Evolutionary conservation across 176 grass and related monocot species (phyloP).

Genomic region (Bothriochloa decipiens): DNA sequence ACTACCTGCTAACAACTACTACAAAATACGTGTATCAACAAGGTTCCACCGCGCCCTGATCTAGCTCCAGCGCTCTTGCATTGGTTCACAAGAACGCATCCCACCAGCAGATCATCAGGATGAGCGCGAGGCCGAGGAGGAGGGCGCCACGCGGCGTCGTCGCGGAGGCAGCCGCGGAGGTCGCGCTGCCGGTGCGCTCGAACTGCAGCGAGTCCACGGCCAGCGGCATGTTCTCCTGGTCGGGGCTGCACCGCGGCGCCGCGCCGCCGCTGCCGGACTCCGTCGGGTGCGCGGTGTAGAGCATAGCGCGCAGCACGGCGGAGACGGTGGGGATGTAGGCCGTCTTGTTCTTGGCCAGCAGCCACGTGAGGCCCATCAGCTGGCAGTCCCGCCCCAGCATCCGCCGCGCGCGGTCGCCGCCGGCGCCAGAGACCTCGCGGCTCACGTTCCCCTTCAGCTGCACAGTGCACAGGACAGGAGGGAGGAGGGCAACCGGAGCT

Average conservation of each 20-base stretch:
- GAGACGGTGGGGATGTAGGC: conserved; percentile 96
- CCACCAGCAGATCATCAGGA: not conserved
- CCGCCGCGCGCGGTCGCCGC: conserved; percentile 63
- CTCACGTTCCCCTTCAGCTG: conserved; percentile 71
- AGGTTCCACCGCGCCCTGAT: not conserved
- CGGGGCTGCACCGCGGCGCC: conserved; percentile 70
- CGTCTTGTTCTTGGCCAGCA: conserved; percentile 89
- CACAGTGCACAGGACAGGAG: not conserved
- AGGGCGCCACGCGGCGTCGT: not conserved
- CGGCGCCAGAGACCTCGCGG: conserved; percentile 38
- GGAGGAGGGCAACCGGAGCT: not conserved
- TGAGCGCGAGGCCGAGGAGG: conserved; percentile 40
- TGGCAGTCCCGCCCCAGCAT: conserved; percentile 98
- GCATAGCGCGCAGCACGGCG: conserved; percentile 89
- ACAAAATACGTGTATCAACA: conserved; percentile 56
- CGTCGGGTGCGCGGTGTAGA: conserved; percentile 68
- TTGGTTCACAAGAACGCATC: conserved; percentile 26
- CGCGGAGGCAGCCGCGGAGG: conserved; percentile 5
- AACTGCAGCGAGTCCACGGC: conserved; percentile 97
- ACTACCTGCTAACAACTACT: conserved; percentile 10
- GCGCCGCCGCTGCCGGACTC: not conserved
- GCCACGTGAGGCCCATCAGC: conserved; percentile 99
- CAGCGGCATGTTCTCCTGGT: conserved; percentile 97
- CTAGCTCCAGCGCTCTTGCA: not conserved
- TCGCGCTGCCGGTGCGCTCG: conserved; percentile 48